Conservation (phyloP, 805 yeast species). For the Nakazawaea laoshanensis region DNA sequence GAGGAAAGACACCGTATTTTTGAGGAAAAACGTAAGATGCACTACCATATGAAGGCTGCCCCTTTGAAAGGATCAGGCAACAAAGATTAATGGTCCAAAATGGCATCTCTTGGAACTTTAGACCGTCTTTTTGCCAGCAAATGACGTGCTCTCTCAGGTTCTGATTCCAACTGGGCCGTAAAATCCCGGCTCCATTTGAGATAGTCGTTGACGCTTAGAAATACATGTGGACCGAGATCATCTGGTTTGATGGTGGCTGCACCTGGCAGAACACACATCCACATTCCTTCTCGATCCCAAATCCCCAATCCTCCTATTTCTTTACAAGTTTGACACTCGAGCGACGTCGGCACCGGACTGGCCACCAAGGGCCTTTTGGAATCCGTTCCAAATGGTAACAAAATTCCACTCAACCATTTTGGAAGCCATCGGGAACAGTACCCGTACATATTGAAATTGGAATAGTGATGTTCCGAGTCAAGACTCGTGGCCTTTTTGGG, state of each 20-base stretch:
- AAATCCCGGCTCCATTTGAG: too few relatives aligned
- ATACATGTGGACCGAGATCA: conserved; percentile 13
- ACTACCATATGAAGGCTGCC: conserved; percentile 55
- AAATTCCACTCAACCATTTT: conserved; percentile 13
- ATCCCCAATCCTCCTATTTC: conserved; percentile 17
- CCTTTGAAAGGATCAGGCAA: too few relatives aligned
- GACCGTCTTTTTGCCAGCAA: too few relatives aligned
- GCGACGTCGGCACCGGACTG: conserved; percentile 21
- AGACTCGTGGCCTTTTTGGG: conserved; percentile 23
- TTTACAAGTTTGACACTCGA: conserved; percentile 22
- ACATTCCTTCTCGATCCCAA: conserved; percentile 22
- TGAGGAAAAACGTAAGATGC: conserved; percentile 73
- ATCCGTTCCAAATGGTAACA: conserved; percentile 21
- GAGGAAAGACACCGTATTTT: conserved; percentile 61
- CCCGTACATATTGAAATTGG: conserved; percentile 20
- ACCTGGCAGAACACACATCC: conserved; percentile 26
- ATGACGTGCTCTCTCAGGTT: too few relatives aligned
- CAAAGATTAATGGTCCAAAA: too few relatives aligned
- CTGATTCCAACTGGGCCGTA: too few relatives aligned
- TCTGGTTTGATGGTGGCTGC: too few relatives aligned
- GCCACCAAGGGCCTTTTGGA: conserved; percentile 17
- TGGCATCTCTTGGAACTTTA: too few relatives aligned
- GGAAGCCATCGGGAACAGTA: conserved; percentile 27
- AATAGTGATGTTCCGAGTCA: conserved; percentile 23
- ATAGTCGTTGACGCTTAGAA: too few relatives aligned